Conservation (phyloP, 176 grass and related monocot species). For the Aegilops bicornis region DNA sequence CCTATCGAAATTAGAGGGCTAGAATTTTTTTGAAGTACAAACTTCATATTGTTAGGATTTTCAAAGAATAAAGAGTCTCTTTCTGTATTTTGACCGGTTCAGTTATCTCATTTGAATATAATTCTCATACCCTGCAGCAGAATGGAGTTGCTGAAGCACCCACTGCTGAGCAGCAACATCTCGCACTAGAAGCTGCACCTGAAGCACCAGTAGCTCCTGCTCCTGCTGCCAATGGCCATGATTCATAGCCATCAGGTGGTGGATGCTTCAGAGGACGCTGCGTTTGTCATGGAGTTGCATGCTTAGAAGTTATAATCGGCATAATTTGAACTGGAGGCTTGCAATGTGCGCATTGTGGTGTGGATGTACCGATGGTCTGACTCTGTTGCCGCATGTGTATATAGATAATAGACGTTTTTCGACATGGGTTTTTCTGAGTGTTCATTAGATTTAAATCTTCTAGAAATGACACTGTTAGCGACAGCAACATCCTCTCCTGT, state of each 20-base stretch:
- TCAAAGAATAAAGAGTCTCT: background rate
- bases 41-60: background rate
- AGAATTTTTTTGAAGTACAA: background rate
- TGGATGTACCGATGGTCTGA: background rate
- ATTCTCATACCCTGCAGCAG: background rate
- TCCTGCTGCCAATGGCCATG: slow-evolving; percentile 21
- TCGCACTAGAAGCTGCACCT: background rate
- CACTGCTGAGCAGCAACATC: background rate
- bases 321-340: background rate
- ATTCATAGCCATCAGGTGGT: background rate
- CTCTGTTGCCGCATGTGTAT: background rate
- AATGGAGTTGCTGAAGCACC: background rate
- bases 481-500: background rate
- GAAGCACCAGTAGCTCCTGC: background rate
- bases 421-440: too few species aligned
- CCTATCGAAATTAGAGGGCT: background rate
- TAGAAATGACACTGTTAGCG: background rate
- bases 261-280: background rate
- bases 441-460: background rate
- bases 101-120: background rate
- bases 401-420: background rate
- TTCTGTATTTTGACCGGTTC: background rate
- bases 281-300: background rate
- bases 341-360: background rate
- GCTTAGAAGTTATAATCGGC: background rate